Conservation (phyloP, 2,329 filamentous ascomycete species). For the Alternaria panax region DNA sequence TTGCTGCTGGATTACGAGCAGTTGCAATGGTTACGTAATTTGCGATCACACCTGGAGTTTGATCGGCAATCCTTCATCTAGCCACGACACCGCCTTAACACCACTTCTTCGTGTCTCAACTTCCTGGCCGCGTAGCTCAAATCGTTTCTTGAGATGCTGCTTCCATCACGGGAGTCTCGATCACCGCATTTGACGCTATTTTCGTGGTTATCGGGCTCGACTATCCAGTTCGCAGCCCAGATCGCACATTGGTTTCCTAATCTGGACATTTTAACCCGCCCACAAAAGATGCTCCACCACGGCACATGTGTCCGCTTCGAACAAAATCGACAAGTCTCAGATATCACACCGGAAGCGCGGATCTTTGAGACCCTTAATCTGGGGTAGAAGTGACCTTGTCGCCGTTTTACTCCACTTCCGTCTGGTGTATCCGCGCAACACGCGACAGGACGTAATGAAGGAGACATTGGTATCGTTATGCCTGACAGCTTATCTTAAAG, state of each 20-base stretch:
- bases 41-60: neutral
- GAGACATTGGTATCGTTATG: neutral
- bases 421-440: slow-evolving; percentile 16
- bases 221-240: slow-evolving; percentile 7
- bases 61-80: neutral
- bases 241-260: slow-evolving; percentile 17
- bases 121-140: neutral
- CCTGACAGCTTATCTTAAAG: slow-evolving; percentile 8
- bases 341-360: slow-evolving; percentile 2
- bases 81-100: neutral
- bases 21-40: neutral
- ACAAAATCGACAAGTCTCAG: slow-evolving; percentile 5
- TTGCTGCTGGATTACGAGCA: neutral
- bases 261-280: slow-evolving; percentile 17
- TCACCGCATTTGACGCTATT: neutral
- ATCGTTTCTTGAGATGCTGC: neutral
- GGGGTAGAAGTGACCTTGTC: slow-evolving; percentile 13
- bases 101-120: neutral
- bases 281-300: slow-evolving; percentile 18
- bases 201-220: neutral
- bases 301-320: slow-evolving; percentile 10
- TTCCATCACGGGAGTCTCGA: neutral
- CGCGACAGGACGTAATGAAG: neutral
- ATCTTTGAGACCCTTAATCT: slow-evolving; percentile 1
- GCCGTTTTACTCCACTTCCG: slow-evolving; percentile 22